Evolutionary conservation across 371 early-diverging fungal genomes (phyloP), one percentile per base, ranked within the genome.

Genomic region (Mucor racemosus): DNA sequence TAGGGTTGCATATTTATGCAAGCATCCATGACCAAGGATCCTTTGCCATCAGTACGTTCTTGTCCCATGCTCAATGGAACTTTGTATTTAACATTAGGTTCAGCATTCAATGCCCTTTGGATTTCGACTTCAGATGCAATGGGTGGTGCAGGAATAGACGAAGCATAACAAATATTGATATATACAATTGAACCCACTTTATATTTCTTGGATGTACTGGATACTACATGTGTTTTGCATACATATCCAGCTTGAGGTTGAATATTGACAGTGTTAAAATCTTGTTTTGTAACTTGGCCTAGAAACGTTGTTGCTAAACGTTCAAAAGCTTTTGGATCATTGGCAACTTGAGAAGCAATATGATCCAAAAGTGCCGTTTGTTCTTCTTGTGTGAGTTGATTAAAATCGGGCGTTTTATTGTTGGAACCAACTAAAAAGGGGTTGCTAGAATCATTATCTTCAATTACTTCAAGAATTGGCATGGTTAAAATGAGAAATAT

Each of bases 101-200:
- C 87, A 5, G 84, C 91, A 54, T 80, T 77, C 48, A 92, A 72
- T 1, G 91, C 91, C 46, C 74, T 77, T 55, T 80, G 74, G 38
- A 93, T 88, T 59, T 94, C 93, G 13, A 74, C 73, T 69, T 91
- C 90, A 9, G 76, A 67, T 0, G 83, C 78, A 7, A 77, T 53
- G 5, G 93, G 92, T 26, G 94, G 94, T 35, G 81, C 78, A 1
- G 94, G 91, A 35, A 92, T 76, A 39, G 81, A 69, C 8, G 79
- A 74, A 0, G 86, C 79, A 65, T 89, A 82, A 60, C 91, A 90
- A 9, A 94, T 62, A 67, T 94, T 94, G 72, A 94, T 85, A 71
- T 91, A 93, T 1, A 92, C 81, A 10, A 41, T 19, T 6, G 71
- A 75, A 1, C 72, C 73, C 0, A 56, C 35, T 68, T 68, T 39